Evolutionary conservation across 495 filamentous ascomycete species (phyloP).

Genomic region (Choiromyces venosus): DNA sequence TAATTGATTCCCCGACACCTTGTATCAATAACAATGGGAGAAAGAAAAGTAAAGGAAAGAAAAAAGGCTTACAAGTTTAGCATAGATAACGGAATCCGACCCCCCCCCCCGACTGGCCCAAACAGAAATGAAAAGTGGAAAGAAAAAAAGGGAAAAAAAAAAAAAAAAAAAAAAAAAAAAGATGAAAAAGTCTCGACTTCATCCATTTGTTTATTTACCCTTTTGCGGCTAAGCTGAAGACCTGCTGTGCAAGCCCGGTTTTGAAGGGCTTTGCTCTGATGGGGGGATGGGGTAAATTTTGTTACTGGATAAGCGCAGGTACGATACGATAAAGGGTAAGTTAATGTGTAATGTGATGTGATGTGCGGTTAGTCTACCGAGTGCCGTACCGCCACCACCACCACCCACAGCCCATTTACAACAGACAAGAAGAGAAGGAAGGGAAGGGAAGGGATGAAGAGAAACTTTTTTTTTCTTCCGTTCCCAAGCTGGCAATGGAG

Average conservation of each 20-base stretch:
- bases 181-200: neutral
- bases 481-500: neutral
- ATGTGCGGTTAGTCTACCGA: neutral
- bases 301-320: neutral
- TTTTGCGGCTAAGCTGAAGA: neutral
- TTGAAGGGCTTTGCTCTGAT: neutral
- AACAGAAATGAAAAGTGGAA: neutral
- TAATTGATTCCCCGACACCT: neutral
- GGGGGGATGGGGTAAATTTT: neutral
- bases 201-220: neutral
- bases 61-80: neutral
- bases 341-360: too few species aligned
- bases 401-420: neutral
- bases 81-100: neutral
- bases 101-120: neutral
- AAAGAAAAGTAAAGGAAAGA: neutral
- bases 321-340: too few species aligned
- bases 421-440: neutral
- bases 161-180: neutral
- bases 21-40: neutral
- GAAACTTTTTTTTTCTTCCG: too few species aligned
- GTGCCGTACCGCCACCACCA: neutral
- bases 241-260: neutral
- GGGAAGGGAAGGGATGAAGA: neutral
- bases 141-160: neutral